phyloP scores from a whole-genome alignment of 768 basidiomycete species.

The Tricholoma saponaceum region DNA sequence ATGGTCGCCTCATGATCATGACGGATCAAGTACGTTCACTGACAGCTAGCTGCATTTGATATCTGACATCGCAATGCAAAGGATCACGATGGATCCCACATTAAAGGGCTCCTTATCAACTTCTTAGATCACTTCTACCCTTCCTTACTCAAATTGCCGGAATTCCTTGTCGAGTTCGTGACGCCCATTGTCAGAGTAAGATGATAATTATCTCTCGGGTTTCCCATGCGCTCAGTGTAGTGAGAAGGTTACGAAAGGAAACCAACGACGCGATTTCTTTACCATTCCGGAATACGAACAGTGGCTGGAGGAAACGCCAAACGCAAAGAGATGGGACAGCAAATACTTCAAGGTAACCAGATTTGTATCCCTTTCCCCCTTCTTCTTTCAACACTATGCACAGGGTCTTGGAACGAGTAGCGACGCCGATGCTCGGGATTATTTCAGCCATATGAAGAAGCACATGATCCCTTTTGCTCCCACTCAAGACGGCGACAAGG shows the following conservation, averaged over 20 bases:
- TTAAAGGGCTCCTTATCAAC: slow-evolving; percentile 98
- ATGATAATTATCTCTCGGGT: slow-evolving; percentile 1
- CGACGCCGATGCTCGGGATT: slow-evolving; percentile 85
- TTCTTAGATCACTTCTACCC: slow-evolving; percentile 97
- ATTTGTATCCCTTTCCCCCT: background rate
- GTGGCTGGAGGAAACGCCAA: slow-evolving; percentile 79
- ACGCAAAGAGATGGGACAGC: slow-evolving; percentile 77
- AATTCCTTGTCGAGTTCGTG: slow-evolving; percentile 96
- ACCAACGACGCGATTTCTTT: slow-evolving; percentile 83
- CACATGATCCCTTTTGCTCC: slow-evolving; percentile 93
- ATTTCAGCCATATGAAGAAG: slow-evolving; percentile 88
- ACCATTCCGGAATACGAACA: slow-evolving; percentile 96
- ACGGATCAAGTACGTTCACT: slow-evolving; percentile 82
- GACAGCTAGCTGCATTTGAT: background rate
- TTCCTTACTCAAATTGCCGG: slow-evolving; percentile 83
- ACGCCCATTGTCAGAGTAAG: slow-evolving; percentile 94
- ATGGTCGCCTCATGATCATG: slow-evolving; percentile 98
- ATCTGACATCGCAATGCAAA: slow-evolving; percentile 23
- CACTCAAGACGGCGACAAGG: slow-evolving; percentile 76
- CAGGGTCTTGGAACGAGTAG: slow-evolving; percentile 96
- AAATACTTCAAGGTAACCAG: slow-evolving; percentile 93
- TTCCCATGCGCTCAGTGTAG: background rate
- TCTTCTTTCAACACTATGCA: slow-evolving; percentile 2
- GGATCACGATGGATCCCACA: slow-evolving; percentile 99
- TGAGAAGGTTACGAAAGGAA: slow-evolving; percentile 69